Conservation (phyloP, 116 monocot genomes). For the Phalaenopsis hybrid region DNA sequence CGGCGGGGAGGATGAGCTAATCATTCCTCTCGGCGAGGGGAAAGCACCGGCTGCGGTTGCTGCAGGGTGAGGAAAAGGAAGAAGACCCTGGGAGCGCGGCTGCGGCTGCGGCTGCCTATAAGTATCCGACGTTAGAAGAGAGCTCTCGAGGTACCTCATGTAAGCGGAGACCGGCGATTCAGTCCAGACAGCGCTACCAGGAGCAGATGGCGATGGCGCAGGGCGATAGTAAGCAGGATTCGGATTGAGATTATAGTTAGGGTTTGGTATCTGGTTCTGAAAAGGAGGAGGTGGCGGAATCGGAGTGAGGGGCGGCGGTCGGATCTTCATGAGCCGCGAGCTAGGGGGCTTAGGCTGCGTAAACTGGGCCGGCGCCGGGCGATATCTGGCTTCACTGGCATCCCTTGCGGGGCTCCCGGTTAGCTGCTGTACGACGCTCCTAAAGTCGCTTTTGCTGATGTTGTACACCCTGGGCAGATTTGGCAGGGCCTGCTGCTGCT, state of each 20-base stretch:
- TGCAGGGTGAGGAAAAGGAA: slow-evolving; percentile 6
- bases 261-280: slow-evolving; percentile 11
- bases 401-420: slow-evolving; percentile 53
- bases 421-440: slow-evolving; percentile 85
- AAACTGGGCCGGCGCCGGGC: slow-evolving; percentile 14
- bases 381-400: slow-evolving; percentile 8
- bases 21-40: slow-evolving; percentile 24
- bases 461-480: slow-evolving; percentile 73
- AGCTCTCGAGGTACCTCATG: slow-evolving; percentile 69
- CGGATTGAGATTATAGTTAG: slow-evolving; percentile 23
- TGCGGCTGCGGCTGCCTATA: neutral
- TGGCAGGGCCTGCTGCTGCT: slow-evolving; percentile 16
- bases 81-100: too few relatives aligned
- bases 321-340: slow-evolving; percentile 56
- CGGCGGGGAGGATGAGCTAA: neutral
- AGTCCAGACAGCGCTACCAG: slow-evolving; percentile 7
- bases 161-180: slow-evolving; percentile 67
- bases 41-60: neutral
- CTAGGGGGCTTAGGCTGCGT: slow-evolving; percentile 37
- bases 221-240: slow-evolving; percentile 11
- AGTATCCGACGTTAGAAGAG: slow-evolving; percentile 40
- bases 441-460: slow-evolving; percentile 93
- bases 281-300: slow-evolving; percentile 35
- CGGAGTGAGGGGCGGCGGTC: slow-evolving; percentile 64
- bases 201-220: slow-evolving; percentile 10